phyloP scores from a whole-genome alignment of 495 filamentous ascomycete genomes.

The Penicillium herquei region DNA sequence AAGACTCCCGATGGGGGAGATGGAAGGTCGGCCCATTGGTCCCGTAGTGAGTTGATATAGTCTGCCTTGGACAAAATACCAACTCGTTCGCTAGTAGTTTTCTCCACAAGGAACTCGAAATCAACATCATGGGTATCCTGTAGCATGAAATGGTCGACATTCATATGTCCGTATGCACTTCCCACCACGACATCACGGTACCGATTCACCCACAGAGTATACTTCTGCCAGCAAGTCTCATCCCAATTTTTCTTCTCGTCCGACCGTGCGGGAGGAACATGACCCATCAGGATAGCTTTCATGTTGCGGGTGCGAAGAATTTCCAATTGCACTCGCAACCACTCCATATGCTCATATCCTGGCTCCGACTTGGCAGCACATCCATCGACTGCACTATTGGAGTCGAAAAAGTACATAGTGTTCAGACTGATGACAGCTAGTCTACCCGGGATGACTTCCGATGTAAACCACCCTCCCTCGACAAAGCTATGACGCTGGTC shows the following conservation, averaged over 20 bases:
- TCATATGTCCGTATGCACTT: slow-evolving; percentile 92
- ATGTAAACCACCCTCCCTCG: slow-evolving; percentile 89
- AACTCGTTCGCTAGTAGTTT: slow-evolving; percentile 29
- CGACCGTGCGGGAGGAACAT: slow-evolving; percentile 87
- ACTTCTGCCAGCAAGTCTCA: slow-evolving; percentile 97
- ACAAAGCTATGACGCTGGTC: slow-evolving; percentile 89
- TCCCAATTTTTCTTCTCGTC: slow-evolving; percentile 85
- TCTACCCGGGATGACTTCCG: slow-evolving; percentile 83
- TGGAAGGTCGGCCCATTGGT: slow-evolving; percentile 74
- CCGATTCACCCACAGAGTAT: slow-evolving; percentile 82
- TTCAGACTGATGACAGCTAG: slow-evolving; percentile 94
- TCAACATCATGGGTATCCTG: slow-evolving; percentile 81
- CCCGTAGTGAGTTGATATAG: slow-evolving; percentile 77
- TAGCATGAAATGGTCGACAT: slow-evolving; percentile 95
- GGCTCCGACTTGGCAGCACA: slow-evolving; percentile 75
- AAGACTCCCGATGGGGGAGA: slow-evolving; percentile 42
- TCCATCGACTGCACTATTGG: slow-evolving; percentile 89
- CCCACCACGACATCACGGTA: slow-evolving; percentile 87
- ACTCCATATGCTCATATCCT: slow-evolving; percentile 93
- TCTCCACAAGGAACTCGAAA: slow-evolving; percentile 22
- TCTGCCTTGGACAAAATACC: slow-evolving; percentile 62
- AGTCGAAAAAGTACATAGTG: slow-evolving; percentile 92
- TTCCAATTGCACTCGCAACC: slow-evolving; percentile 88
- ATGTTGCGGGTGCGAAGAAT: slow-evolving; percentile 77
- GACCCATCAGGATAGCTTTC: slow-evolving; percentile 93